Conservation (phyloP, 192 early-diverging fungal genomes). For the Coemansia sp. region DNA sequence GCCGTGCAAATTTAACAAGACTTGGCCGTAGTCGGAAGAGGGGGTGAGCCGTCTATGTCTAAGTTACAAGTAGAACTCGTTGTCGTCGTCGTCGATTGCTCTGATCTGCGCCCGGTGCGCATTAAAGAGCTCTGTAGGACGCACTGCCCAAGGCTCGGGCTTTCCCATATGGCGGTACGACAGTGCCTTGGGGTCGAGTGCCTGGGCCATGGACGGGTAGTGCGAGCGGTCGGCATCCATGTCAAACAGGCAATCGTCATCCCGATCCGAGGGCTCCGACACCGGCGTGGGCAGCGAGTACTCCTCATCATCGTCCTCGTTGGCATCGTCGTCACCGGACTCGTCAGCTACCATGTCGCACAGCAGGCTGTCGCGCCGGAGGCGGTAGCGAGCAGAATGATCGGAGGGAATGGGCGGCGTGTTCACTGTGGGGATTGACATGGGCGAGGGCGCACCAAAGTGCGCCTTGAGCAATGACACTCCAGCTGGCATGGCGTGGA, state of each 20-base stretch:
- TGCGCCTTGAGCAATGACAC: background rate
- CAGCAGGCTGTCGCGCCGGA: conserved; percentile 15
- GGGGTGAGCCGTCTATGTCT: background rate
- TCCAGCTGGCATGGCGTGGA: background rate
- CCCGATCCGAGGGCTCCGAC: background rate
- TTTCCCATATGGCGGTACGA: conserved; percentile 21
- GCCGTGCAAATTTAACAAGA: background rate
- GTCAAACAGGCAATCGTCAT: conserved; percentile 31
- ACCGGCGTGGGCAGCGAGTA: background rate
- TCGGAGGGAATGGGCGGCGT: conserved; percentile 2
- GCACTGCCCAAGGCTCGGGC: conserved; percentile 47
- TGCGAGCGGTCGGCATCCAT: conserved; percentile 38
- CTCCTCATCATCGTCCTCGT: conserved; percentile 5
- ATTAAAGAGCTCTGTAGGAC: conserved; percentile 27
- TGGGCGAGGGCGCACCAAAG: conserved; percentile 5
- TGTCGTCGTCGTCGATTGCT: conserved; percentile 50
- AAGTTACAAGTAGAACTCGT: conserved; percentile 33
- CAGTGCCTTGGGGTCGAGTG: conserved; percentile 21
- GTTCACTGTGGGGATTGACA: conserved; percentile 9
- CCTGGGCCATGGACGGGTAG: background rate
- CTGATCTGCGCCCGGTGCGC: conserved; percentile 40
- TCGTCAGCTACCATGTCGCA: conserved; percentile 4
- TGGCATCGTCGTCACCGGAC: background rate
- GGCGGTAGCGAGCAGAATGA: background rate
- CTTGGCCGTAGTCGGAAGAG: conserved; percentile 4